phyloP scores from a whole-genome alignment of 164 flowering plant species.

The Vitis riparia region DNA sequence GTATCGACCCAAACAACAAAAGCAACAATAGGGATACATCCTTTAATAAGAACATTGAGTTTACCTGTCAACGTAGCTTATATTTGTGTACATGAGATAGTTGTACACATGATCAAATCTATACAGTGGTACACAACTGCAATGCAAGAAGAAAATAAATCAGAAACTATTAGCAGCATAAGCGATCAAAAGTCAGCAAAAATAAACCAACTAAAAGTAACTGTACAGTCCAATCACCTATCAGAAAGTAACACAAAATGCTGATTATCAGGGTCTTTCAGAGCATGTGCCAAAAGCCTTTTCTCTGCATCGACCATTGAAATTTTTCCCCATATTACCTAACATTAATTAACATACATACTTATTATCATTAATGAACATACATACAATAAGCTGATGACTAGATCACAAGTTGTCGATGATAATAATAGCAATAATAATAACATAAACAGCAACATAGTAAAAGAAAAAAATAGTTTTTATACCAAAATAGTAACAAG shows the following conservation, averaged over 20 bases:
- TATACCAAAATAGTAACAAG: no score
- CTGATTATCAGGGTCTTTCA: constrained; percentile 73
- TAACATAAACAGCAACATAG: no score
- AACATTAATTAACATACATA: not conserved
- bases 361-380: no score
- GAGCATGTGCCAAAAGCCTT: constrained; percentile 79
- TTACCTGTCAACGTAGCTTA: constrained; percentile 94
- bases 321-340: constrained; percentile 93
- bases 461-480: no score
- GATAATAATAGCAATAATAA: no score
- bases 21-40: not conserved
- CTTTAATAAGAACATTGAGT: constrained; percentile 8
- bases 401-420: no score
- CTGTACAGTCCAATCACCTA: constrained; percentile 43
- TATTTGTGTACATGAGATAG: constrained; percentile 85
- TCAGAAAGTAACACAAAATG: constrained; percentile 96
- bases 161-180: constrained; percentile 10
- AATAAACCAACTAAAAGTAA: not conserved
- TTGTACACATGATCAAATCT: constrained; percentile 79
- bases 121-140: constrained; percentile 93
- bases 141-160: constrained; percentile 18
- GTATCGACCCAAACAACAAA: not conserved
- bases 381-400: no score
- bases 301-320: constrained; percentile 97
- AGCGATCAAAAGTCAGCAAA: constrained; percentile 1